Evolutionary conservation across 306 rosid species (phyloP).

Genomic region (Oxytropis ochrocephala): DNA sequence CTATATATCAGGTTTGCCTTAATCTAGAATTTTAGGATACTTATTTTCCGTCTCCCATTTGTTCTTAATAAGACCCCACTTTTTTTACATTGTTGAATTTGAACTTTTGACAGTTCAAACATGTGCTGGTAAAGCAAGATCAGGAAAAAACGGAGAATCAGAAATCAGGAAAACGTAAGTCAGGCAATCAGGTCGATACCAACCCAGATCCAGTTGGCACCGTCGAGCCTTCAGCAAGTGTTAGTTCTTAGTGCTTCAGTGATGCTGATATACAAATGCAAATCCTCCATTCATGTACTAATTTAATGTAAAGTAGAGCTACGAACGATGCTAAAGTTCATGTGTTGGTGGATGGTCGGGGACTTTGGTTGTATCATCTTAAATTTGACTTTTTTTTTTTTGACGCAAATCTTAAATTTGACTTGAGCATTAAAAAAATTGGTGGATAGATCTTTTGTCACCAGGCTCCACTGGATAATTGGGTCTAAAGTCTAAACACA

Average conservation of each 20-base stretch:
- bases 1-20: conserved; percentile 79
- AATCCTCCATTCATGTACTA: neutral
- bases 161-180: conserved; percentile 39
- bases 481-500: too few species aligned
- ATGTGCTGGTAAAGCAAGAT: conserved; percentile 75
- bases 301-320: neutral
- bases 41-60: neutral
- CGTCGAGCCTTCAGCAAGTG: conserved; percentile 50
- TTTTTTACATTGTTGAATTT: neutral
- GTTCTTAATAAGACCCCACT: neutral
- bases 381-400: too few species aligned
- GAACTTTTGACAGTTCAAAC: conserved; percentile 65
- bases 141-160: conserved; percentile 34
- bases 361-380: too few species aligned
- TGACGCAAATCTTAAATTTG: too few species aligned
- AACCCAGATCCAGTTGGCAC: conserved; percentile 48
- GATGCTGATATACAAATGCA: neutral
- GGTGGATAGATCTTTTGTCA: too few species aligned
- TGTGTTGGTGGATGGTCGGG: too few species aligned
- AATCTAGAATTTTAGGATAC: neutral
- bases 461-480: too few species aligned
- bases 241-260: conserved; percentile 31
- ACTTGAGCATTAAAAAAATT: too few species aligned
- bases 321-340: neutral
- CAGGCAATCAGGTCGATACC: conserved; percentile 30